Evolutionary conservation across 768 basidiomycete species (phyloP), one percentile per base, ranked within the genome.

Genomic region (Lactarius psammicola): DNA sequence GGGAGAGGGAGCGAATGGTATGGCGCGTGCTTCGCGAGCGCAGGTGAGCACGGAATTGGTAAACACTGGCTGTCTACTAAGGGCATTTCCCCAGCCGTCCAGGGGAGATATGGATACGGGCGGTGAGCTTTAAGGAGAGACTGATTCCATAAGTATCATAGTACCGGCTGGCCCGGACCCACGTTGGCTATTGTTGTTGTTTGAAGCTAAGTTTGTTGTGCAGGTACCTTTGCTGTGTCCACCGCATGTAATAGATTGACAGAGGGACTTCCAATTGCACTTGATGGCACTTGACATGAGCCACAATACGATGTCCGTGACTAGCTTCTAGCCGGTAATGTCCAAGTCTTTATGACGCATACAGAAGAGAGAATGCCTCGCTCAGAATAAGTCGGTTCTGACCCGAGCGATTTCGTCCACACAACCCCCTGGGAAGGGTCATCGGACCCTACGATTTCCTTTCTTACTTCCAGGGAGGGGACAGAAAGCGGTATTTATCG

Each of bases 21-120:
- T 94, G 86, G 75, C 78, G 90, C 60, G 85, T 94, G 59, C 72
- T 94, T 71, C 80, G 92, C 58, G 92, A 90, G 76, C 85, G 83
- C 76, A 93, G 90, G 90, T 85, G n/a, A 18, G 80, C 76, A 36
- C 40, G 6, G 44, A 40, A 28, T 54, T 49, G 38, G 49, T 56
- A 64, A 62, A 13, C 23, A 49, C n/a, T 63, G 56, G 49, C n/a
- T 11, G 15, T 46, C 31, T 30, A 49, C 63, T 70, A 58, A 65
- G 13, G 13, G 56, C 5, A 40, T 40, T 31, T 44, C 38, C 62
- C 68, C 69, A 90, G 89, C 72, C 87, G 87, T 17, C 89, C 89
- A 13, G 86, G 86, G 9, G 87, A 89, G 75, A 87, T 89, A 55
- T 89, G 86, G 86, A 83, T 89, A 63, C 76, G 85, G 59, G 80